Evolutionary conservation across 495 filamentous ascomycete species (phyloP).

Genomic region (Melanomma pulvis-pyrius): DNA sequence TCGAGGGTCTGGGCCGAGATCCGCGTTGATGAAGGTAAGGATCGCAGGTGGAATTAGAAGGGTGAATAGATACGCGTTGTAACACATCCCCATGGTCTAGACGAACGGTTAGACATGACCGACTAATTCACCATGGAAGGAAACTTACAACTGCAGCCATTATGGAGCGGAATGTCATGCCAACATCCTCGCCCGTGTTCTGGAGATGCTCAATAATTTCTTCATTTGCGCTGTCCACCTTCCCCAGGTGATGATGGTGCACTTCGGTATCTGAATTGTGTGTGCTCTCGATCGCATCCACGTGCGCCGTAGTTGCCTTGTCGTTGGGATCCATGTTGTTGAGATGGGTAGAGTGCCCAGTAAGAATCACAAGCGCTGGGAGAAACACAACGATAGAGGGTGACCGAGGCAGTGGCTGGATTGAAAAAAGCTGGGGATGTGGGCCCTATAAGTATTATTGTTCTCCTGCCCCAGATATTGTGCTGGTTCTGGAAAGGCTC

Average conservation of each 20-base stretch:
- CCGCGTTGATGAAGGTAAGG: constrained; percentile 31
- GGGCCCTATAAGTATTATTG: neutral
- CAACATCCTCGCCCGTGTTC: constrained; percentile 32
- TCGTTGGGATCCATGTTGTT: constrained; percentile 14
- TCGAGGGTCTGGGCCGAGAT: constrained; percentile 34
- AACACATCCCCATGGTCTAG: constrained; percentile 36
- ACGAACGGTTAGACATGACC: neutral
- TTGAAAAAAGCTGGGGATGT: neutral
- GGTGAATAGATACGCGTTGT: constrained; percentile 36
- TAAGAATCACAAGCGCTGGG: neutral
- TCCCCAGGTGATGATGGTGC: neutral
- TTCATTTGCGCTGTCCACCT: constrained; percentile 23
- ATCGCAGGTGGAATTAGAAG: constrained; percentile 36
- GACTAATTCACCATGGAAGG: neutral
- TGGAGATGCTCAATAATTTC: constrained; percentile 32
- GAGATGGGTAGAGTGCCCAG: neutral
- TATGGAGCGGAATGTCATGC: constrained; percentile 33
- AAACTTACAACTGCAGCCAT: constrained; percentile 31
- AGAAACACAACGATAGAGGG: neutral
- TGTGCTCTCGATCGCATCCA: constrained; percentile 27
- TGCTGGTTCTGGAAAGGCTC: constrained; percentile 1
- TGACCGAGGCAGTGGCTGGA: neutral
- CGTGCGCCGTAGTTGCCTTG: constrained; percentile 12
- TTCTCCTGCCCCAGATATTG: neutral
- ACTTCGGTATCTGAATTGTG: constrained; percentile 9